A percentile compares a stretch with the other conserved stretches of the same genome.
Conservation (phyloP, 345 rosid species). For the Ricinus communis region DNA sequence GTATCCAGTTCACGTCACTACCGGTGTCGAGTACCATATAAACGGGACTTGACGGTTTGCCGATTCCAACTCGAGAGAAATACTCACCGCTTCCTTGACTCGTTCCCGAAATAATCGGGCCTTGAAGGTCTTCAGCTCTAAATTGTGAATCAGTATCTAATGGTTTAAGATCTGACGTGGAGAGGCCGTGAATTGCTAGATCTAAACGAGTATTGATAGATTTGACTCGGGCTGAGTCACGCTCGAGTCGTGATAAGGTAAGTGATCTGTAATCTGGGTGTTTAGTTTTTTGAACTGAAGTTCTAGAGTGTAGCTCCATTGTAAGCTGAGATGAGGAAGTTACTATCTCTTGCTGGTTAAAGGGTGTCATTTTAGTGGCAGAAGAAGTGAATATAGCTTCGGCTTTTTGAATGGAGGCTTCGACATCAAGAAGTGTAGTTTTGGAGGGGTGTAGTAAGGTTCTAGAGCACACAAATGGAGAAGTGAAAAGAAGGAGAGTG, state of each 20-base stretch:
- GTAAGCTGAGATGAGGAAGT: constrained; percentile 29
- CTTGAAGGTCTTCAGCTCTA: constrained; percentile 38
- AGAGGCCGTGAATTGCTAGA: constrained; percentile 44
- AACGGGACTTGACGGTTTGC: constrained; percentile 63
- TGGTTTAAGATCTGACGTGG: constrained; percentile 55
- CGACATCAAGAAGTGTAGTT: constrained; percentile 42
- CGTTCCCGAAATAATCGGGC: constrained; percentile 70
- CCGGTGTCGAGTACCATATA: constrained; percentile 87
- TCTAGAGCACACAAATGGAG: constrained; percentile 35
- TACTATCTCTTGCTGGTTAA: neutral
- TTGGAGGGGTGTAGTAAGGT: constrained; percentile 19
- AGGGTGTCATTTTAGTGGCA: constrained; percentile 6
- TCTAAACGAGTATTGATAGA: constrained; percentile 52
- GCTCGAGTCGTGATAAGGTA: constrained; percentile 55
- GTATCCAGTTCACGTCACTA: constrained; percentile 90
- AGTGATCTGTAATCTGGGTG: constrained; percentile 64
- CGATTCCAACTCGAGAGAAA: constrained; percentile 79
- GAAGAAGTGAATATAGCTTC: constrained; percentile 16
- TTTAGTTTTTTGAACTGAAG: constrained; percentile 33
- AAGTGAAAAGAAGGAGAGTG: constrained; percentile 19
- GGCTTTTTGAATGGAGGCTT: constrained; percentile 40
- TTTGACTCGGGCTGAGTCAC: constrained; percentile 69
- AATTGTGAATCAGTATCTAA: constrained; percentile 20
- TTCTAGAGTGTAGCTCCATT: constrained; percentile 55
- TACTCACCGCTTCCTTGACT: constrained; percentile 97